Evolutionary conservation across 495 filamentous ascomycete species (phyloP), one percentile per base, ranked within the genome.

Genomic region (Penicillium parvum): DNA sequence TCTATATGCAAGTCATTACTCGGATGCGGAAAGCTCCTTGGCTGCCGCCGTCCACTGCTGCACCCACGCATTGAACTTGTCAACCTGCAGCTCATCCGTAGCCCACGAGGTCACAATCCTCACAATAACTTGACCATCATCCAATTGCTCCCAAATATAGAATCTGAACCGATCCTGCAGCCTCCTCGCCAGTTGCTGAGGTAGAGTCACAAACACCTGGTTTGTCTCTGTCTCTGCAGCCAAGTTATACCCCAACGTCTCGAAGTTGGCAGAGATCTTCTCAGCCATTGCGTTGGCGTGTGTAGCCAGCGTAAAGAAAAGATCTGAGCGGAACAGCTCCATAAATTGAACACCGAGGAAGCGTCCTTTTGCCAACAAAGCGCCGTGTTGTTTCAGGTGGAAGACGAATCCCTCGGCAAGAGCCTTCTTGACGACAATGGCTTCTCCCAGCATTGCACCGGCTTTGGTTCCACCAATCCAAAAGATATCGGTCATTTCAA

Each of bases 401-500:
- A 70, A 66, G 11, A 58, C 57, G 29, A 72, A 72, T 17, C 60
- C 69, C 14, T 71, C 66, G 0, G 61, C 58, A 2, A 72, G 37
- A 3, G 36, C 23, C 27, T 58, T 60, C 35, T 57, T 57, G 18
- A 72, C 61, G 7, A 72, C 64, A 27, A 72, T 66, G 0, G 65
- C 69, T 38, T 72, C 69, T 6, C 69, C 69, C 28, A 72, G 53
- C 17, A 72, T 37, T 0, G 66, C 66, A 11, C 69, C 69, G 29
- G 61, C 61, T 45, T 72, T 72, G 16, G 69, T 72, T 0, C 69
- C 69, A 9, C 69, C 69, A 21, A 72, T 65, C 69, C 69, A 72
- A 49, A 72, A 72, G 8, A 72, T 66, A 45, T 72, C 66, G 0
- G 57, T 60, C 8, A 60, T 34, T 7, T 71, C 62, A 9, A 66